Evolutionary conservation across 2,329 filamentous ascomycete genomes (phyloP).

Genomic region (Diaporthe sp.): DNA sequence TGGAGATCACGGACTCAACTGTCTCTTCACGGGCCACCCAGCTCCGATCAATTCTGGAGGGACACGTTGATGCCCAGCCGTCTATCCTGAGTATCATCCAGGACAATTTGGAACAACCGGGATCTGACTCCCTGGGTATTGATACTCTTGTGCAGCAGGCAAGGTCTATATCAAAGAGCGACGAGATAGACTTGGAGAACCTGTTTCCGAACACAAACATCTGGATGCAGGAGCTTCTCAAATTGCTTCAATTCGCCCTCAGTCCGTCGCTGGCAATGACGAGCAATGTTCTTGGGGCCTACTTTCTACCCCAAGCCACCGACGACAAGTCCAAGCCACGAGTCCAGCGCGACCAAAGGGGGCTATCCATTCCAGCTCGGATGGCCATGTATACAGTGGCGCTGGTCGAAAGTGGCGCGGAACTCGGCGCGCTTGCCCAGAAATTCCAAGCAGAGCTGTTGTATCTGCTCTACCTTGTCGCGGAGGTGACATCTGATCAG

Average conservation of each 20-base stretch:
- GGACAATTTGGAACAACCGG: constrained; percentile 65
- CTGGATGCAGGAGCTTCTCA: constrained; percentile 75
- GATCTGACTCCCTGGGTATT: constrained; percentile 64
- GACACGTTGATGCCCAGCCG: constrained; percentile 55
- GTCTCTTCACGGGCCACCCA: constrained; percentile 57
- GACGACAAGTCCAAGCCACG: constrained; percentile 30
- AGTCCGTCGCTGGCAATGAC: constrained; percentile 80
- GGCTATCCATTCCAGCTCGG: constrained; percentile 79
- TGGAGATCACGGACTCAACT: constrained; percentile 60
- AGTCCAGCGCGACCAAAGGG: constrained; percentile 72
- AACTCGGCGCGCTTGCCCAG: constrained; percentile 55
- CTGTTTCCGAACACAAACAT: constrained; percentile 74
- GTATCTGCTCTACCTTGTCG: constrained; percentile 64
- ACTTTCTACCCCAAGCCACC: constrained; percentile 66
- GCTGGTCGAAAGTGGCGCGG: constrained; percentile 63
- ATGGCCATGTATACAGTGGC: constrained; percentile 79
- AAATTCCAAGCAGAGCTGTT: constrained; percentile 64
- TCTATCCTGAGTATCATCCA: constrained; percentile 67
- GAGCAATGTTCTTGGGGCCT: constrained; percentile 77
- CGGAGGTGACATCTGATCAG: constrained; percentile 68
- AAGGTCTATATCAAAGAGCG: constrained; percentile 53
- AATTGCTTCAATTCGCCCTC: constrained; percentile 66
- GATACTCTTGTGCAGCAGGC: constrained; percentile 67
- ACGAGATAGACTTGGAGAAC: constrained; percentile 53
- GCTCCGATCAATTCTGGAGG: constrained; percentile 62